Percentiles rank a stretch among this genome's conserved stretches.
Evolutionary conservation across 495 filamentous ascomycete genomes (phyloP).

Genomic region (Gamarada debralockiae): DNA sequence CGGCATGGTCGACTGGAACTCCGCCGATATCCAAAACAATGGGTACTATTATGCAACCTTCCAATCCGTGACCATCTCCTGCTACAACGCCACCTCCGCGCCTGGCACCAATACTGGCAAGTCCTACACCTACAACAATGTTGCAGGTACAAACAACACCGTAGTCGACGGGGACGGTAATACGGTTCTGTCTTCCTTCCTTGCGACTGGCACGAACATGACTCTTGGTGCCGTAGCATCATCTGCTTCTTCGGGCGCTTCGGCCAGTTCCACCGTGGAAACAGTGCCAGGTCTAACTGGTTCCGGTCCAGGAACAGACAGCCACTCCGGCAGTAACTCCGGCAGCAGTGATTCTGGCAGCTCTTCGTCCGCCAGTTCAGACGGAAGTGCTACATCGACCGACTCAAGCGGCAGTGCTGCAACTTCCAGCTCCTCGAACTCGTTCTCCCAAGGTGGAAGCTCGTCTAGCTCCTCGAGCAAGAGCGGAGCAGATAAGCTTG

Average conservation of each 20-base stretch:
- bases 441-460: not conserved
- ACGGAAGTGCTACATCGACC: not conserved
- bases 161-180: slow-evolving; percentile 69
- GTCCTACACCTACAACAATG: slow-evolving; percentile 72
- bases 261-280: slow-evolving; percentile 2
- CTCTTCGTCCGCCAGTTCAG: not conserved
- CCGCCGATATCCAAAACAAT: slow-evolving; percentile 69
- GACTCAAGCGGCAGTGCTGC: not conserved
- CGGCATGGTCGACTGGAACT: slow-evolving; percentile 84
- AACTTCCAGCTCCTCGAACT: not conserved
- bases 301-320: slow-evolving; percentile 8
- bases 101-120: slow-evolving; percentile 57
- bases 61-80: slow-evolving; percentile 72
- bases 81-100: slow-evolving; percentile 66
- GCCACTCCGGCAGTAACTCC: slow-evolving; percentile 2
- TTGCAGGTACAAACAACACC: slow-evolving; percentile 65
- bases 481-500: slow-evolving; percentile 27
- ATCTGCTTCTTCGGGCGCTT: not conserved
- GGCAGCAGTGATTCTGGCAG: not conserved
- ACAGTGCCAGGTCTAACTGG: slow-evolving; percentile 19
- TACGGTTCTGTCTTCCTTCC: slow-evolving; percentile 76
- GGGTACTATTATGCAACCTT: slow-evolving; percentile 89
- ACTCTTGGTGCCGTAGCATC: slow-evolving; percentile 32
- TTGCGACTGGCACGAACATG: slow-evolving; percentile 75
- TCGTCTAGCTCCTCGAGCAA: slow-evolving; percentile 11